A percentile compares a stretch with the other conserved stretches of the same genome.
Conservation (phyloP, 2,329 filamentous ascomycete genomes). For the Conoideocrella luteorostrata region DNA sequence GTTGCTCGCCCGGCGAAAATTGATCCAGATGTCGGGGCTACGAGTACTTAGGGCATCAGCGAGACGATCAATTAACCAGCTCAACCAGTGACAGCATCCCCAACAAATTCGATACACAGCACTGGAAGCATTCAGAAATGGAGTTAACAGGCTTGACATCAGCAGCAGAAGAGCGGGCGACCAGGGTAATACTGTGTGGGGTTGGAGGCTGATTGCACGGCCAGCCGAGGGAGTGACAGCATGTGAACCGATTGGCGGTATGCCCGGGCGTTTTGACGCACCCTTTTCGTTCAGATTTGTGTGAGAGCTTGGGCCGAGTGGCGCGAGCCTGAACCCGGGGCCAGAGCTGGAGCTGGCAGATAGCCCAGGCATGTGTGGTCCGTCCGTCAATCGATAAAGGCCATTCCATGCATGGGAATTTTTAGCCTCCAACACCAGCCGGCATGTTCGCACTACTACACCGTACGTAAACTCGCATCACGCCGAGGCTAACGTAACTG, state of each 20-base stretch:
- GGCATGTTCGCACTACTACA: too few species aligned
- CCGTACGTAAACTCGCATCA: background rate
- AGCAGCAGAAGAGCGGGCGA: slow-evolving; percentile 1
- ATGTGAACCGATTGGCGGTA: slow-evolving; percentile 5
- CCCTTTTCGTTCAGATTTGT: too few species aligned
- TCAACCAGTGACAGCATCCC: slow-evolving; percentile 3
- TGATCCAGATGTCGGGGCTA: background rate
- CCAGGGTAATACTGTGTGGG: slow-evolving; percentile 1
- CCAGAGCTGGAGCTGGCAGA: too few species aligned
- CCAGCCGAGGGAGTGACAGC: slow-evolving; percentile 8
- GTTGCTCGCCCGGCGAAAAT: background rate
- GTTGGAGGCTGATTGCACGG: background rate
- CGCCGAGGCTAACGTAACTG: background rate
- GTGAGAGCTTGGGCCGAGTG: background rate
- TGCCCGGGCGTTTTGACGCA: too few species aligned
- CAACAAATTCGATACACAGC: too few species aligned
- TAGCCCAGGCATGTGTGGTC: too few species aligned
- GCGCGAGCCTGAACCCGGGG: too few species aligned
- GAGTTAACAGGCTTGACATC: too few species aligned
- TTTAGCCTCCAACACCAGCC: too few species aligned
- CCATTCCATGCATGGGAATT: too few species aligned
- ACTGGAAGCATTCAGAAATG: background rate
- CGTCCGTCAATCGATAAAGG: slow-evolving; percentile 2
- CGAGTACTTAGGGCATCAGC: background rate
- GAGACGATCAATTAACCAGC: background rate